phyloP scores from a whole-genome alignment of 108 stramenopile genomes.

The Nitzschia sp. region DNA sequence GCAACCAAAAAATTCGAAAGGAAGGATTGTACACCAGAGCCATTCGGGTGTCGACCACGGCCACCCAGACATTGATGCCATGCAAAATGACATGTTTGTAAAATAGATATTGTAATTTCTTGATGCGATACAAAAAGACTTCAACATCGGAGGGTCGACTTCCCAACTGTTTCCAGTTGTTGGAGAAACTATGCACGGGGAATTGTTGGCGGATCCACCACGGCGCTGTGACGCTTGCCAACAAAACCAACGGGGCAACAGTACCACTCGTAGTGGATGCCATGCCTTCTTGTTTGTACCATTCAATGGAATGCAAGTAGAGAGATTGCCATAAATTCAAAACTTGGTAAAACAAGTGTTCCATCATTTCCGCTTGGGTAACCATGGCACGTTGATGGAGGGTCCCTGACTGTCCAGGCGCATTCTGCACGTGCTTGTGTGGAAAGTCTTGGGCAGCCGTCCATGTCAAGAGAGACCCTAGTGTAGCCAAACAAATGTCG shows the following conservation, averaged over 20 bases:
- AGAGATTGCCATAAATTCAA: conserved; percentile 73
- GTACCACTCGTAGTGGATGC: conserved; percentile 3
- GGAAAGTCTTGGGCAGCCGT: conserved; percentile 79
- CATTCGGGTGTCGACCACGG: conserved; percentile 1
- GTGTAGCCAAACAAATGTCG: conserved; percentile 58
- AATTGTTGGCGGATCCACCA: conserved; percentile 61
- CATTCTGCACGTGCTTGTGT: conserved; percentile 52
- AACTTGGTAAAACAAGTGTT: conserved; percentile 82
- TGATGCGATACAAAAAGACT: conserved; percentile 71
- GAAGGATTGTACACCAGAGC: neutral
- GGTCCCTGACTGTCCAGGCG: conserved; percentile 64
- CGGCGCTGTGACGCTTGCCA: conserved; percentile 62
- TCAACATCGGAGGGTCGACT: conserved; percentile 16
- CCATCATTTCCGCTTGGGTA: conserved; percentile 85
- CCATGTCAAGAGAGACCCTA: conserved; percentile 60
- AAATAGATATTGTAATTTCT: conserved; percentile 83
- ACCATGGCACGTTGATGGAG: conserved; percentile 67
- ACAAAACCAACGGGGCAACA: conserved; percentile 8
- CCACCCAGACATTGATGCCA: conserved; percentile 71
- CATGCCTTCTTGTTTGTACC: neutral
- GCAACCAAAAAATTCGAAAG: conserved; percentile 78
- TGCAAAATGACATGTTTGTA: conserved; percentile 86
- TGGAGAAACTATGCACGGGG: conserved; percentile 77
- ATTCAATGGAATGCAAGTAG: conserved; percentile 52
- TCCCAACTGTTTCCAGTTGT: conserved; percentile 52